Conservation (phyloP, 169 alveolate species). For the Plasmodium yoelii region DNA sequence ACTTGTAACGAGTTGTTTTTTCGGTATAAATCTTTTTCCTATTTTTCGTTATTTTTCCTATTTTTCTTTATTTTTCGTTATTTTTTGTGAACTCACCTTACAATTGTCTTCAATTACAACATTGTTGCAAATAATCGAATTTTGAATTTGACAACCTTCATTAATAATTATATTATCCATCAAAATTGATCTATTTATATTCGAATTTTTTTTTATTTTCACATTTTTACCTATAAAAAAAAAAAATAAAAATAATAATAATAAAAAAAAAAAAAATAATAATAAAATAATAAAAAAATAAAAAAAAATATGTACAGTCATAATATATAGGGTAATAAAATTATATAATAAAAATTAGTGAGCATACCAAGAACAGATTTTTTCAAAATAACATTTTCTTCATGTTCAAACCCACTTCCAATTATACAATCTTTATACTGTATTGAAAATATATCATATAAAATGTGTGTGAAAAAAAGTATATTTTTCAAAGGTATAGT, state of each 20-base stretch:
- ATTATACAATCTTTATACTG: constrained; percentile 71
- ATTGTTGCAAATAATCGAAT: constrained; percentile 77
- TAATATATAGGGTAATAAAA: neutral
- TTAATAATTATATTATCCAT: constrained; percentile 80
- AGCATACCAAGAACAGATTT: constrained; percentile 60
- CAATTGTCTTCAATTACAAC: constrained; percentile 78
- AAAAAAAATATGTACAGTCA: neutral
- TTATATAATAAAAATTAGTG: neutral
- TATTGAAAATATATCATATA: neutral
- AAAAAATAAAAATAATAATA: too few relatives aligned
- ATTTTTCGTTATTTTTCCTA: neutral
- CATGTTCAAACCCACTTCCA: constrained; percentile 61
- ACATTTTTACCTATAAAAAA: constrained; percentile 79
- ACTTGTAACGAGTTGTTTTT: neutral
- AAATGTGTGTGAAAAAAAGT: too few relatives aligned
- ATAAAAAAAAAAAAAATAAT: too few relatives aligned
- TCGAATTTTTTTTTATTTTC: constrained; percentile 70
- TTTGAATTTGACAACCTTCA: constrained; percentile 77
- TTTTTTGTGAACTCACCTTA: constrained; percentile 63
- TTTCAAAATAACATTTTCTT: constrained; percentile 36
- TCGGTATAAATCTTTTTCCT: too few relatives aligned
- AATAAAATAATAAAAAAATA: too few relatives aligned
- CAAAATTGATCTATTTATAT: constrained; percentile 76
- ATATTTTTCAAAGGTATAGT: too few relatives aligned
- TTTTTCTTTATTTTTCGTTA: neutral